These are phyloP conservation scores for Phytopythium litorale DNA, from an alignment of 352 stramenopile species.

Conservation along the genomic window DNA sequence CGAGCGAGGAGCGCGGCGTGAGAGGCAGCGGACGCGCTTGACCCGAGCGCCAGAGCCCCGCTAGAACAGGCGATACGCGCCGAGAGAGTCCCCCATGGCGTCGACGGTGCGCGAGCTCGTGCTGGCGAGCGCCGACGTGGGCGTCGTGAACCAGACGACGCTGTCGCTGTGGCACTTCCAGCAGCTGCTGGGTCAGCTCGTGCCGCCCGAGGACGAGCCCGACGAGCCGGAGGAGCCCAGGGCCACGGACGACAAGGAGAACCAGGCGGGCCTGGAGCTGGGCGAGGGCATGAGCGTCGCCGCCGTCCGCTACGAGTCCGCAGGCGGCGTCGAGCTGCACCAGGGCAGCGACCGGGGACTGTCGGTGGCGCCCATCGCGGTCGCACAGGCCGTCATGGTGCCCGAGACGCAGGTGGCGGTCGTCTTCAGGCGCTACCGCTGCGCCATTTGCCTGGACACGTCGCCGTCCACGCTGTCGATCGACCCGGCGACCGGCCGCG, in stretches of 20 bases:
- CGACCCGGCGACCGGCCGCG: conserved; percentile 55
- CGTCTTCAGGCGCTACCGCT: conserved; percentile 77
- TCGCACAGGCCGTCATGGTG: conserved; percentile 34
- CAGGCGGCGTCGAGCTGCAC: conserved; percentile 5
- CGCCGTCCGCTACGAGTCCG: conserved; percentile 29
- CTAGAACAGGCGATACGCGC: neutral
- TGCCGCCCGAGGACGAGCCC: conserved; percentile 22
- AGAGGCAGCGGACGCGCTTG: neutral
- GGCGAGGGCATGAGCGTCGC: conserved; percentile 73
- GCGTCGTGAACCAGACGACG: conserved; percentile 65
- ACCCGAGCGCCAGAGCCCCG: neutral
- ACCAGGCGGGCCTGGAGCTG: conserved; percentile 29
- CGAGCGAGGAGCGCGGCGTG: neutral
- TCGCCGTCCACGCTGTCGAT: conserved; percentile 84
- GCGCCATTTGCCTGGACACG: conserved; percentile 79
- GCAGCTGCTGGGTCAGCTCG: conserved; percentile 47
- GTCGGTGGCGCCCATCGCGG: conserved; percentile 5
- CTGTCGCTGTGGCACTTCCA: conserved; percentile 82
- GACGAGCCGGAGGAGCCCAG: conserved; percentile 16
- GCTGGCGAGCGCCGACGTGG: conserved; percentile 56
- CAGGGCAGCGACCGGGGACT: neutral
- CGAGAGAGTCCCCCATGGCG: neutral
- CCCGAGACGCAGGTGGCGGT: conserved; percentile 43
- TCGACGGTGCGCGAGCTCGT: conserved; percentile 48
- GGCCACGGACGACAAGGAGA: conserved; percentile 6